Evolutionary conservation across 208 protist species (phyloP).

Genomic region (Lotmaria passim): DNA sequence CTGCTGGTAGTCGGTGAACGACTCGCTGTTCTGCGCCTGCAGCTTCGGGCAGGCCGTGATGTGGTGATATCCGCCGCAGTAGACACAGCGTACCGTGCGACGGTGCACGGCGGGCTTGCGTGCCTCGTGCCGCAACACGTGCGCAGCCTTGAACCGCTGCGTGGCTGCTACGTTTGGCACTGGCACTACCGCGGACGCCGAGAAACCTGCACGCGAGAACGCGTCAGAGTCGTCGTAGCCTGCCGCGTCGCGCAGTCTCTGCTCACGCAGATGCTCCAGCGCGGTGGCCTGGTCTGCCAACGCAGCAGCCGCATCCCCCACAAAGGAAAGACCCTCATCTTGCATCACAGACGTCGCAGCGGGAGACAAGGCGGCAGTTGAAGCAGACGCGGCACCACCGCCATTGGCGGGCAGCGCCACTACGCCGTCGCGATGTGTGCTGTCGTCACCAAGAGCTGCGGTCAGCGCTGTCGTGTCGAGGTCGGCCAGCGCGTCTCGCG

Average conservation of each 20-base stretch:
- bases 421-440: background rate
- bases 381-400: background rate
- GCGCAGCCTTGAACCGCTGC: slow-evolving; percentile 39
- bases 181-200: slow-evolving; percentile 28
- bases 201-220: background rate
- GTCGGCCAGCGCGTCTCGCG: slow-evolving; percentile 7
- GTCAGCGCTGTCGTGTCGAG: background rate
- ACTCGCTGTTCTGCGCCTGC: slow-evolving; percentile 18
- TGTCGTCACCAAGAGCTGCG: background rate
- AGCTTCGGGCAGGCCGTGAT: slow-evolving; percentile 72
- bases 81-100: slow-evolving; percentile 71
- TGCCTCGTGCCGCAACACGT: slow-evolving; percentile 47
- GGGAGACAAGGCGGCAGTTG: background rate
- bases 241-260: too few relatives aligned
- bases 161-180: slow-evolving; percentile 65
- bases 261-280: background rate
- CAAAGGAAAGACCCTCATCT: slow-evolving; percentile 13
- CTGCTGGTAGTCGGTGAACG: background rate
- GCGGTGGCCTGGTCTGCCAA: slow-evolving; percentile 14
- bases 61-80: slow-evolving; percentile 81
- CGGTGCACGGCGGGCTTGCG: slow-evolving; percentile 67
- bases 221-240: background rate
- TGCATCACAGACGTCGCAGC: slow-evolving; percentile 15
- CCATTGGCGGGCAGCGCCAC: background rate
- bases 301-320: slow-evolving; percentile 29